Conservation (phyloP, 2,329 filamentous ascomycete genomes). For the Periconia macrospinosa region DNA sequence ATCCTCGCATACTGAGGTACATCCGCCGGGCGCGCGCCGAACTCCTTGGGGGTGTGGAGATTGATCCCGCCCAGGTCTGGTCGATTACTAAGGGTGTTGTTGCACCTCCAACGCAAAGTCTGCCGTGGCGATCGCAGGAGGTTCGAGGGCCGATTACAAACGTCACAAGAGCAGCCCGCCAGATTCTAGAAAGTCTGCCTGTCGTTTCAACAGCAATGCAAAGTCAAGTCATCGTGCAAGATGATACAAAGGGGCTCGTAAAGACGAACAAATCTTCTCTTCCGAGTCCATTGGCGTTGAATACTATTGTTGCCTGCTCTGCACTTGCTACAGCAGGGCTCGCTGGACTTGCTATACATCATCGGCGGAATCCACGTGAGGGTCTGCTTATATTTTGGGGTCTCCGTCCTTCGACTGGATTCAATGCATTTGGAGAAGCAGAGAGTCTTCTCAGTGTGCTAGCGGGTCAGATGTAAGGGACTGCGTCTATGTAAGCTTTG, state of each 20-base stretch:
- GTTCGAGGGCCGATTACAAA: slow-evolving; percentile 11
- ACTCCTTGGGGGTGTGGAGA: slow-evolving; percentile 25
- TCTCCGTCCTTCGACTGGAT: slow-evolving; percentile 22
- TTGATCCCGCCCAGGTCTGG: slow-evolving; percentile 30
- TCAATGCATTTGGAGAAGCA: slow-evolving; percentile 31
- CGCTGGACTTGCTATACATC: slow-evolving; percentile 31
- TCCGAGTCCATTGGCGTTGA: slow-evolving; percentile 30
- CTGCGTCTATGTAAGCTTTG: neutral
- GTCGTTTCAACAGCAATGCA: slow-evolving; percentile 22
- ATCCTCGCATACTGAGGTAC: slow-evolving; percentile 43
- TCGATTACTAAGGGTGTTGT: slow-evolving; percentile 19
- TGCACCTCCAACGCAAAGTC: slow-evolving; percentile 2
- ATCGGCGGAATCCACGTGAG: slow-evolving; percentile 35
- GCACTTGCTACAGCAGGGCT: slow-evolving; percentile 26
- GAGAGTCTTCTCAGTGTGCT: slow-evolving; percentile 35
- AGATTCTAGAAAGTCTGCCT: slow-evolving; percentile 26
- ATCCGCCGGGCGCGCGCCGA: slow-evolving; percentile 37
- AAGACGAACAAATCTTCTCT: slow-evolving; percentile 23
- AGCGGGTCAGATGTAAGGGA: slow-evolving; percentile 25
- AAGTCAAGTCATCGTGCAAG: slow-evolving; percentile 10
- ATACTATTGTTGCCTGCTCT: slow-evolving; percentile 24
- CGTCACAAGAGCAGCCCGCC: slow-evolving; percentile 15
- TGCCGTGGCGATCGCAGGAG: slow-evolving; percentile 30
- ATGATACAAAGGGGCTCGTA: slow-evolving; percentile 8
- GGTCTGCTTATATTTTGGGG: slow-evolving; percentile 40